Evolutionary conservation across 2,329 filamentous ascomycete species (phyloP).

Genomic region (Penicillium sp.): DNA sequence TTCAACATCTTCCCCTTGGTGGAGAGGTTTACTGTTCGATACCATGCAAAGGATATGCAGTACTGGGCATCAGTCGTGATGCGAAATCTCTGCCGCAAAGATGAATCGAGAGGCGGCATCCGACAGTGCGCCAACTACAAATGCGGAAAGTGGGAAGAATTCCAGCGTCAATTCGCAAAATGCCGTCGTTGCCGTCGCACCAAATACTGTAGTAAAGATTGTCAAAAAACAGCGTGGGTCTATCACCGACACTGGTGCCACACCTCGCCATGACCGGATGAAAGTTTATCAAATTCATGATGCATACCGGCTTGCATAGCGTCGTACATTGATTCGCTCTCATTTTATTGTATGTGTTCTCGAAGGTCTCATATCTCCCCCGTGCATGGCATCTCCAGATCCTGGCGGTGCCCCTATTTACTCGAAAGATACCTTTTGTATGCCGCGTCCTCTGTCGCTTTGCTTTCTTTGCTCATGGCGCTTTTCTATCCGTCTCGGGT

Average conservation of each 20-base stretch:
- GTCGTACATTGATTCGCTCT: slow-evolving; percentile 36
- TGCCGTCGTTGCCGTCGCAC: slow-evolving; percentile 94
- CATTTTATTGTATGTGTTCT: slow-evolving; percentile 32
- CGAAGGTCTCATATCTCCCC: slow-evolving; percentile 34
- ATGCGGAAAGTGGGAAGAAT: slow-evolving; percentile 98
- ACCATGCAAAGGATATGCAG: slow-evolving; percentile 96
- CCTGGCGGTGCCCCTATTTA: slow-evolving; percentile 43
- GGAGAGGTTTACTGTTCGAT: slow-evolving; percentile 95
- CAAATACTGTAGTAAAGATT: slow-evolving; percentile 99
- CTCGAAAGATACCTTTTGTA: slow-evolving; percentile 45
- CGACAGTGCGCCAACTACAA: slow-evolving; percentile 97
- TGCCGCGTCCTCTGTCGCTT: slow-evolving; percentile 28
- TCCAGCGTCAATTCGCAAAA: slow-evolving; percentile 94
- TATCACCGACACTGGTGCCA: slow-evolving; percentile 97
- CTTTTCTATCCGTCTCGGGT: slow-evolving; percentile 27
- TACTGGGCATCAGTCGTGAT: slow-evolving; percentile 99
- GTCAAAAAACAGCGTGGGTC: slow-evolving; percentile 98
- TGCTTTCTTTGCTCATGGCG: slow-evolving; percentile 17
- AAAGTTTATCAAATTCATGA: slow-evolving; percentile 37
- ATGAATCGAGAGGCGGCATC: slow-evolving; percentile 91
- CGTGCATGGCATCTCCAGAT: slow-evolving; percentile 44
- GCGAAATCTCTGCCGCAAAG: slow-evolving; percentile 97
- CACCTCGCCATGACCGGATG: slow-evolving; percentile 40
- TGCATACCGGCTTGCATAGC: slow-evolving; percentile 45
- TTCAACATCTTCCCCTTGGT: slow-evolving; percentile 98